Conservation (phyloP, 2,329 filamentous ascomycete species). For the Diaporthe citrichinensis region DNA sequence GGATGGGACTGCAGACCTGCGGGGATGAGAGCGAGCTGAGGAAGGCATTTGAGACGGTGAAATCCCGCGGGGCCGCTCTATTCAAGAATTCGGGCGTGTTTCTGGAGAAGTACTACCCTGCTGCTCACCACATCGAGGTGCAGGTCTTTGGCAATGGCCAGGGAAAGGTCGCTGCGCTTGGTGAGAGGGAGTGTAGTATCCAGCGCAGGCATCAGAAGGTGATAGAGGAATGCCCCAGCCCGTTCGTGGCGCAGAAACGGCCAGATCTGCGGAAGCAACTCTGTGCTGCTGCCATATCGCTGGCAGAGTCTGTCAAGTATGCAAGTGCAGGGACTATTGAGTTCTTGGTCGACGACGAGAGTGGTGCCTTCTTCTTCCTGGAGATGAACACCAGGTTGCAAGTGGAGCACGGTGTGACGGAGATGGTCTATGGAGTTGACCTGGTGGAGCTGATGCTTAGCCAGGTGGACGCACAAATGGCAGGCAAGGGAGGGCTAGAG, state of each 20-base stretch:
- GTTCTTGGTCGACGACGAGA: constrained; percentile 74
- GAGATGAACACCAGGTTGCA: constrained; percentile 75
- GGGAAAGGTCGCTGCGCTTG: constrained; percentile 70
- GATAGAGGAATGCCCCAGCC: constrained; percentile 78
- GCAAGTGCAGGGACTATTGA: constrained; percentile 55
- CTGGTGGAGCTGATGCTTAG: constrained; percentile 70
- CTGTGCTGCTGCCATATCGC: constrained; percentile 45
- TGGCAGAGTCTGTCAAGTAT: constrained; percentile 63
- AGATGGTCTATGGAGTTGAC: constrained; percentile 82
- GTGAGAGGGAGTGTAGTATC: constrained; percentile 77
- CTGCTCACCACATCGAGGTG: constrained; percentile 76
- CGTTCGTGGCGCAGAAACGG: constrained; percentile 60
- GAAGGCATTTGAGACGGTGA: constrained; percentile 67
- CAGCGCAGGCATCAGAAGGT: constrained; percentile 80
- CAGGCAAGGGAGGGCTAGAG: constrained; percentile 42
- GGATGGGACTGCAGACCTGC: constrained; percentile 74
- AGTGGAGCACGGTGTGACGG: constrained; percentile 84
- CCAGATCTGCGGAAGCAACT: constrained; percentile 24
- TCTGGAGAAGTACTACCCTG: constrained; percentile 73
- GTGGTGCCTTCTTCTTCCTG: constrained; percentile 70
- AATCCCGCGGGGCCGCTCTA: constrained; percentile 67
- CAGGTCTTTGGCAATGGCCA: constrained; percentile 76
- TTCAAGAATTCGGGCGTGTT: constrained; percentile 75
- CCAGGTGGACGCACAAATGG: constrained; percentile 51
- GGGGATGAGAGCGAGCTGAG: constrained; percentile 63